A percentile compares a stretch with the other conserved stretches of the same genome.
Conservation (phyloP, 345 rosid species). For the Psidium guajava region DNA sequence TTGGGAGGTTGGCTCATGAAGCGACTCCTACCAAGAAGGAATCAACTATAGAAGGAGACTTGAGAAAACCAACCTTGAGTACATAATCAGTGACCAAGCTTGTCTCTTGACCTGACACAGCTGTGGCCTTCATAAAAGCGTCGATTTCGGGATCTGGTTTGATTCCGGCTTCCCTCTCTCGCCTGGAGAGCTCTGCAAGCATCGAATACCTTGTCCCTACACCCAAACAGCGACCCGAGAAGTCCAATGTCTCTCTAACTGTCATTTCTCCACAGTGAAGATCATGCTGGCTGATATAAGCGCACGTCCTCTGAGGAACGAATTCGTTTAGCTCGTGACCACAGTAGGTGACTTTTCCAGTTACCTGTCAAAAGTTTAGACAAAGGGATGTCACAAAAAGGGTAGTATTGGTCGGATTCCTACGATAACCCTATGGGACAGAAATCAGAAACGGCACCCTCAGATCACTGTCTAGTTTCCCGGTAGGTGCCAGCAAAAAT, state of each 20-base stretch:
- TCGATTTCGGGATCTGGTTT: constrained; percentile 75
- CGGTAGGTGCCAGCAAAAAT: constrained; percentile 1
- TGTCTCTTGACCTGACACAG: constrained; percentile 52
- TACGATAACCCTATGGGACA: background rate
- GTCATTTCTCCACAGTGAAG: constrained; percentile 81
- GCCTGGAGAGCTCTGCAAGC: constrained; percentile 61
- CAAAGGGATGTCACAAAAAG: background rate
- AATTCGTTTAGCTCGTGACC: constrained; percentile 66
- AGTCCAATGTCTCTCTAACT: constrained; percentile 71
- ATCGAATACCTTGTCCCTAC: constrained; percentile 56
- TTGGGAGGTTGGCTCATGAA: background rate
- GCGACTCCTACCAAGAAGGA: background rate
- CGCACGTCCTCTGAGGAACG: constrained; percentile 67
- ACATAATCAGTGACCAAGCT: constrained; percentile 69
- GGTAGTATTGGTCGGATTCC: background rate
- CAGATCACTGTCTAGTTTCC: constrained; percentile 3
- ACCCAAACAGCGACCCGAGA: constrained; percentile 73
- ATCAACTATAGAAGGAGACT: background rate
- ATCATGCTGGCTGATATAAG: constrained; percentile 82
- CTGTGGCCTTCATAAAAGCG: constrained; percentile 67
- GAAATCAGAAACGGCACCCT: background rate
- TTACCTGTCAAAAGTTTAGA: constrained; percentile 16
- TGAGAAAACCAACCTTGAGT: constrained; percentile 39
- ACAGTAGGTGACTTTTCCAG: constrained; percentile 60
- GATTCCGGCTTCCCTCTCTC: constrained; percentile 65